Percentiles rank a stretch among this genome's conserved stretches.
These are phyloP conservation scores for Hymenoscyphus fraxineus DNA, from an alignment of 2,329 filamentous ascomycete species.

Conservation along the genomic window DNA sequence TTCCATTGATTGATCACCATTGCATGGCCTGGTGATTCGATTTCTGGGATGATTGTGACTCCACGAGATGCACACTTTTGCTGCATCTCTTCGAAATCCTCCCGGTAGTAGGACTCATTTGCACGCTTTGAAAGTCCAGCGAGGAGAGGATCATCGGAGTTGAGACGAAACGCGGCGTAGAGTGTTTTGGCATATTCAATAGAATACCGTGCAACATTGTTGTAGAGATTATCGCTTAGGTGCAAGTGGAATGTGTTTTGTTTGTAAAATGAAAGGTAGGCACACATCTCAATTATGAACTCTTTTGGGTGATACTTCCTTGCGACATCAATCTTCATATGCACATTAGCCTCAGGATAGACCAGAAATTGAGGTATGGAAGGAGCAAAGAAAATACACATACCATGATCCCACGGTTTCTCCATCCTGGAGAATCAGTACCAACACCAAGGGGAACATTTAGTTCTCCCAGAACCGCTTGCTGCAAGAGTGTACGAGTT, in stretches of 20 bases:
- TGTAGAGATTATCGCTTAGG: slow-evolving; percentile 53
- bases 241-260: slow-evolving; percentile 57
- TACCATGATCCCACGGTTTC: slow-evolving; percentile 45
- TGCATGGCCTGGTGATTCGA: slow-evolving; percentile 56
- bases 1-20: slow-evolving; percentile 57
- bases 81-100: slow-evolving; percentile 51
- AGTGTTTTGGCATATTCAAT: slow-evolving; percentile 43
- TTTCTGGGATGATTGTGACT: slow-evolving; percentile 56
- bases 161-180: slow-evolving; percentile 53
- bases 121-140: slow-evolving; percentile 46
- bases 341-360: background rate
- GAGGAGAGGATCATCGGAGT: slow-evolving; percentile 46
- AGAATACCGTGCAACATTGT: slow-evolving; percentile 38
- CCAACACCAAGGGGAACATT: slow-evolving; percentile 42
- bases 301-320: slow-evolving; percentile 53
- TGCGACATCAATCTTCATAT: slow-evolving; percentile 46
- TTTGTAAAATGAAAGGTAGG: slow-evolving; percentile 59
- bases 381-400: slow-evolving; percentile 6
- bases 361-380: too few relatives aligned
- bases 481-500: slow-evolving; percentile 52
- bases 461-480: slow-evolving; percentile 39
- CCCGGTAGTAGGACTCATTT: slow-evolving; percentile 53
- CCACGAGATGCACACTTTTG: slow-evolving; percentile 49
- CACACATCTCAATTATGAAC: slow-evolving; percentile 55
- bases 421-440: slow-evolving; percentile 49